Base-by-base conservation (phyloP, 192 early-diverging fungal genomes). In the Linnemannia schmuckeri region DNA sequence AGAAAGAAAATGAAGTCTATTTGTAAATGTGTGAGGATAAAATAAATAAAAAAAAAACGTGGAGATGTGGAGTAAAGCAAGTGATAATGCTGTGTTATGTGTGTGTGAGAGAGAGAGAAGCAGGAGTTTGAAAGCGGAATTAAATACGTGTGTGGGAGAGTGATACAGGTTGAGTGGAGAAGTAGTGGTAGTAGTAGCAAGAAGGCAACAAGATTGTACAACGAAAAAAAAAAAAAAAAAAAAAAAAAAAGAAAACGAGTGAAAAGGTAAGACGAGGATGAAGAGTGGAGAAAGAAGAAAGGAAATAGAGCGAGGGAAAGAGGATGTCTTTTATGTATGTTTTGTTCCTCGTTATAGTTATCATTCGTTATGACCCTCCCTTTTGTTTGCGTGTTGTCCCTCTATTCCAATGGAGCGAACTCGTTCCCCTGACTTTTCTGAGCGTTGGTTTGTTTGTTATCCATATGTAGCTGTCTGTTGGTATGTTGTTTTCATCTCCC, bases 171-270 rank as follows among this genome's bases (percentile, higher is more conserved):
- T 52, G 49, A 52, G 49, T 52, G 49, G 49, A 52, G 49, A 22
- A 52, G 49, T 52, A 30, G 15, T 0, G 7, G 72, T 27, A 17
- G 72, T 27, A 17, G 27, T 4, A 73, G 22, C 6, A 42, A 20
- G 6, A 41, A 20, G 27, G 44, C 17, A 73, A 49, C 13, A 46
- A 27, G n/a, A 17, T 41, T 30, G 44, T 30, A 73, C 27, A 46
- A 46, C 9, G 17, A 46, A 4, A 4, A 66, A 66, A 66, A n/a
- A n/a, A 74, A 20, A 33, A 52, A 63, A 22, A 68, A 77, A 46
- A 18, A n/a, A n/a, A n/a, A n/a, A 74, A 20, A 33, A 52, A 63
- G 38, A 68, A 77, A 46, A 18, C n/a, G 76, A 77, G 76, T 46
- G 41, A 40, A 77, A 12, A 5, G 47, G 73, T n/a, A 42, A 44